Evolutionary conservation across 2,329 filamentous ascomycete species (phyloP), one percentile per base, ranked within the genome.

Genomic region (Fusarium pininemorale): DNA sequence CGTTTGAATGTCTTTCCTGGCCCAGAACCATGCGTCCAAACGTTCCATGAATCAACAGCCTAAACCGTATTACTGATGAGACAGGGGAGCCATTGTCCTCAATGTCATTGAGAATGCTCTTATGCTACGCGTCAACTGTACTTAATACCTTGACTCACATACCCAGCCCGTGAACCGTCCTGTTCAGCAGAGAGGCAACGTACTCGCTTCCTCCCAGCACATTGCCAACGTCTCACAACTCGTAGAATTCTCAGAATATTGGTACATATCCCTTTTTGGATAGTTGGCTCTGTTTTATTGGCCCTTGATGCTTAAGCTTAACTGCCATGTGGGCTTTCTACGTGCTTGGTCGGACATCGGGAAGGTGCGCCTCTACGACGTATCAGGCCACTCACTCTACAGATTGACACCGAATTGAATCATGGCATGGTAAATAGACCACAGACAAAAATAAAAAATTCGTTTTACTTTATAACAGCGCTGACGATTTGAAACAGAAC

Each of bases 221-320:
- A 18, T 6, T 5, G 10, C 18, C 3, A 47, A 7, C 13, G 24
- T 24, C 24, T 24, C 24, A 3, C 24, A 24, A 24, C 24, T 24
- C 24, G 10, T 9, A 28, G 4, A 35, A 3, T 47, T 47, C 8
- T 10, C 13, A 12, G 4, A 15, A 1, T 0, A 7, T 47, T 9
- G 14, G 4, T 1, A 9, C 0, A n/a, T n/a, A 26, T 26, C 16
- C 18, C 44, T 4, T 45, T 45, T 45, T 13, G 24, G 24, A 45
- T 2, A 20, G 11, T 6, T 0, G 0, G 4, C 7, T 24, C 8
- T 45, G 11, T 45, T 6, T 9, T 9, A 45, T 47, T 28, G 44
- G 44, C 8, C 5, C 12, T 47, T 13, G 24, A 0, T 4, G 12
- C 20, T 45, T 28, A 47, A 47, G 44, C 24, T 47, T 47, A 47